phyloP scores from a whole-genome alignment of 1,284 basidiomycete species.

The Boletellus deceptivus region DNA sequence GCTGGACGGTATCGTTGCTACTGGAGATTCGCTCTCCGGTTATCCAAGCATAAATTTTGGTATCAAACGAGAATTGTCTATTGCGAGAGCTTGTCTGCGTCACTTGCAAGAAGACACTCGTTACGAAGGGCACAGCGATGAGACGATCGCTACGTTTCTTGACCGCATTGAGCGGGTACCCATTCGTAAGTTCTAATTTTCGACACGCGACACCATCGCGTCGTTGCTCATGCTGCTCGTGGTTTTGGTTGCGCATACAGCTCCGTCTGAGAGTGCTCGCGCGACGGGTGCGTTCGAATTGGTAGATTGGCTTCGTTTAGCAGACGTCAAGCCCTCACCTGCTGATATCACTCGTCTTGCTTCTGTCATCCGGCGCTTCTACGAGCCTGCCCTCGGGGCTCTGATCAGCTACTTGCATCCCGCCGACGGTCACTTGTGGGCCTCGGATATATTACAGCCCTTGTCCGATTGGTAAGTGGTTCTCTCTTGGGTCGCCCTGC shows the following conservation, averaged over 20 bases:
- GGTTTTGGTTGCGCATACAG: constrained; percentile 25
- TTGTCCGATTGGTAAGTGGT: constrained; percentile 33
- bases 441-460: constrained; percentile 18
- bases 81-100: constrained; percentile 37
- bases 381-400: constrained; percentile 42
- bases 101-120: constrained; percentile 22
- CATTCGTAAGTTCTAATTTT: constrained; percentile 38
- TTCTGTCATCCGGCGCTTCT: constrained; percentile 38
- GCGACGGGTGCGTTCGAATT: constrained; percentile 49
- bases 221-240: background rate
- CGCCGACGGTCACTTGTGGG: constrained; percentile 42
- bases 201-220: background rate
- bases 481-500: background rate
- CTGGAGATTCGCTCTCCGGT: constrained; percentile 27
- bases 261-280: constrained; percentile 33
- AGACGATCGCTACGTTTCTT: constrained; percentile 41
- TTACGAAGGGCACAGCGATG: constrained; percentile 7
- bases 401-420: constrained; percentile 47
- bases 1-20: constrained; percentile 35
- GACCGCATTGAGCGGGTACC: constrained; percentile 39
- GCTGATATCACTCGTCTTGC: constrained; percentile 43
- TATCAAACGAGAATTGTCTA: constrained; percentile 45
- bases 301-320: constrained; percentile 58
- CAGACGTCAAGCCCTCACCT: constrained; percentile 35
- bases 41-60: constrained; percentile 43